phyloP scores from a whole-genome alignment of 129 eudicot species.

The Artemisia tridentata region DNA sequence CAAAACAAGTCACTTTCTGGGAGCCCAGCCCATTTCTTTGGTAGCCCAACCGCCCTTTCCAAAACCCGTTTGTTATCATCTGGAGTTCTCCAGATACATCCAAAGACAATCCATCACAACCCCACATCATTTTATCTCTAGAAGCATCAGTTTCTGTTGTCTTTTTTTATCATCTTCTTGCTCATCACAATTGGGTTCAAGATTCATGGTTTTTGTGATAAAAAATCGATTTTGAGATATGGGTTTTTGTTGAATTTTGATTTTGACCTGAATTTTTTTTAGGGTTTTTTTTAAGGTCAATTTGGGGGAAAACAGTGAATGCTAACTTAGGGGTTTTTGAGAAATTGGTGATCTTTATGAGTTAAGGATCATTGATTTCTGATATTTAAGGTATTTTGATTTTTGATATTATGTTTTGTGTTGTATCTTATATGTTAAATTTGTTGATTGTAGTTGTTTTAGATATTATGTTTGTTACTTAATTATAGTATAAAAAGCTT shows the following conservation, averaged over 20 bases:
- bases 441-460: not conserved
- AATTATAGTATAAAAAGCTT: too few species aligned
- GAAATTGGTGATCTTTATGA: constrained; percentile 23
- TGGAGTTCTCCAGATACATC: too few species aligned
- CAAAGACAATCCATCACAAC: constrained; percentile 23
- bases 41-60: too few species aligned
- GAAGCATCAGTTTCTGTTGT: constrained; percentile 15
- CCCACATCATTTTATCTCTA: constrained; percentile 12
- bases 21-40: too few species aligned
- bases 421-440: not conserved
- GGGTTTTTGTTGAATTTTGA: constrained; percentile 25
- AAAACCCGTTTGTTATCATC: too few species aligned
- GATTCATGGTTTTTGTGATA: constrained; percentile 2
- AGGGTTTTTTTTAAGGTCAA: constrained; percentile 21
- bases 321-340: constrained; percentile 2
- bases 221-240: constrained; percentile 1
- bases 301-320: constrained; percentile 27
- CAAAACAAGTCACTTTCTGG: too few species aligned
- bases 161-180: not conserved
- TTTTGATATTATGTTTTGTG: constrained; percentile 11
- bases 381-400: constrained; percentile 26
- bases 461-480: too few species aligned
- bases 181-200: constrained; percentile 15
- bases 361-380: constrained; percentile 12
- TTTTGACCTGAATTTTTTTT: constrained; percentile 4